A percentile compares a stretch with the other conserved stretches of the same genome.
These are phyloP conservation scores for Trichosporon coremiiforme DNA, from an alignment of 1,284 basidiomycete species.

Conservation along the genomic window DNA sequence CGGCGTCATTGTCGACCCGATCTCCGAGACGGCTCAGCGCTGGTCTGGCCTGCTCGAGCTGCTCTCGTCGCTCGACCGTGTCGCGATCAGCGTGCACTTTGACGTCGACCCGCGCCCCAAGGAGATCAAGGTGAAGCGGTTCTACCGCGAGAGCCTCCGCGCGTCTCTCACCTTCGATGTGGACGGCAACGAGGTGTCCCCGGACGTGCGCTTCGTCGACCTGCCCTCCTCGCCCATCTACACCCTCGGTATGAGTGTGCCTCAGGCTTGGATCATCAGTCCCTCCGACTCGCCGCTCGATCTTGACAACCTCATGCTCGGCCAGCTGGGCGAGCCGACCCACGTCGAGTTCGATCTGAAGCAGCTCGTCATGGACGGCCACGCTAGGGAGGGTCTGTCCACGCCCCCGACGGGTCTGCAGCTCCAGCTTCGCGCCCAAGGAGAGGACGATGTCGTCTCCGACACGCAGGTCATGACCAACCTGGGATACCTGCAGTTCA, in stretches of 20 bases:
- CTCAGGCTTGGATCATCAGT: constrained; percentile 86
- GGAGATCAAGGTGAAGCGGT: constrained; percentile 89
- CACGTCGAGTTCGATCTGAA: constrained; percentile 89
- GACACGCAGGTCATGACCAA: constrained; percentile 92
- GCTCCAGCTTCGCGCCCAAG: constrained; percentile 66
- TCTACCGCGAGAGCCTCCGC: constrained; percentile 79
- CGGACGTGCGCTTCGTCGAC: constrained; percentile 55
- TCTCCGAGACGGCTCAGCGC: constrained; percentile 80
- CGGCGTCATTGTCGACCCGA: constrained; percentile 76
- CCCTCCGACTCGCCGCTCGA: constrained; percentile 87
- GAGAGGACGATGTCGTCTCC: constrained; percentile 62
- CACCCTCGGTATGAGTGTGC: constrained; percentile 87
- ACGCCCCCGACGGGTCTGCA: constrained; percentile 79
- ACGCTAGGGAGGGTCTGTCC: constrained; percentile 73
- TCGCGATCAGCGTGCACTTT: constrained; percentile 72
- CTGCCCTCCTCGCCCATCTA: constrained; percentile 71
- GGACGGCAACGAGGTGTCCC: constrained; percentile 61
- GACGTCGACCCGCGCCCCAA: constrained; percentile 66
- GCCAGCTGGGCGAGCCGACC: constrained; percentile 60
- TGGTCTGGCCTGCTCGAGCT: constrained; percentile 74
- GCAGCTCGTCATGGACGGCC: constrained; percentile 89
- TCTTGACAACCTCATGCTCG: constrained; percentile 91
- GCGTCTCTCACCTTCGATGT: constrained; percentile 68
- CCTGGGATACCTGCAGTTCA: constrained; percentile 94
- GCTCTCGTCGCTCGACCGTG: constrained; percentile 56